These are phyloP conservation scores for Mycocentrospora acerina DNA, from an alignment of 2,329 filamentous ascomycete genomes.

Conservation along the genomic window DNA sequence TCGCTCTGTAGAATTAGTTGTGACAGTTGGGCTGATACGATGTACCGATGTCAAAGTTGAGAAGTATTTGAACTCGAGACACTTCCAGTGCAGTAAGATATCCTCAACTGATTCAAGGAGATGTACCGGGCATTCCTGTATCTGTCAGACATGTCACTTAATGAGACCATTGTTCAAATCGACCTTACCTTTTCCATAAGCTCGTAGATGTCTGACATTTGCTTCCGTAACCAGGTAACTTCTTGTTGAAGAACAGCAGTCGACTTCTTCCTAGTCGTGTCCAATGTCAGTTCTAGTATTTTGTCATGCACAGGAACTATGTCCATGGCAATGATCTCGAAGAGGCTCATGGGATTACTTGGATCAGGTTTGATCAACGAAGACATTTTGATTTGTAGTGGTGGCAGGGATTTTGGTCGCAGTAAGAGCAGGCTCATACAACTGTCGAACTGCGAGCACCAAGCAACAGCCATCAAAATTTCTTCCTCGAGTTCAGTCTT, in stretches of 20 bases:
- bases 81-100: conserved; percentile 34
- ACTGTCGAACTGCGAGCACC: conserved; percentile 36
- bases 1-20: conserved; percentile 28
- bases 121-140: conserved; percentile 20
- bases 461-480: conserved; percentile 30
- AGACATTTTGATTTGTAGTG: conserved; percentile 24
- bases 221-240: conserved; percentile 19
- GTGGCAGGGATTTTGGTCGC: conserved; percentile 32
- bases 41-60: conserved; percentile 35
- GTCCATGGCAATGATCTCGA: conserved; percentile 26
- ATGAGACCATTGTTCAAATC: too few species aligned
- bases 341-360: conserved; percentile 26
- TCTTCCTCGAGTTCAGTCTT: conserved; percentile 26
- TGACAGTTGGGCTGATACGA: conserved; percentile 32
- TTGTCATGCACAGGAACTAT: conserved; percentile 32
- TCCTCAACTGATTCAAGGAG: conserved; percentile 19
- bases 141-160: conserved; percentile 1
- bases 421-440: conserved; percentile 33
- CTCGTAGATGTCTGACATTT: conserved; percentile 24
- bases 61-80: conserved; percentile 37
- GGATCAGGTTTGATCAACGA: conserved; percentile 26
- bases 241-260: conserved; percentile 18
- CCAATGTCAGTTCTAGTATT: conserved; percentile 28
- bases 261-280: conserved; percentile 11
- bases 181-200: conserved; percentile 25